Evolutionary conservation across 1,139 yeast species (phyloP), one percentile per base, ranked within the genome.

Genomic region (Pneumocystis murina): DNA sequence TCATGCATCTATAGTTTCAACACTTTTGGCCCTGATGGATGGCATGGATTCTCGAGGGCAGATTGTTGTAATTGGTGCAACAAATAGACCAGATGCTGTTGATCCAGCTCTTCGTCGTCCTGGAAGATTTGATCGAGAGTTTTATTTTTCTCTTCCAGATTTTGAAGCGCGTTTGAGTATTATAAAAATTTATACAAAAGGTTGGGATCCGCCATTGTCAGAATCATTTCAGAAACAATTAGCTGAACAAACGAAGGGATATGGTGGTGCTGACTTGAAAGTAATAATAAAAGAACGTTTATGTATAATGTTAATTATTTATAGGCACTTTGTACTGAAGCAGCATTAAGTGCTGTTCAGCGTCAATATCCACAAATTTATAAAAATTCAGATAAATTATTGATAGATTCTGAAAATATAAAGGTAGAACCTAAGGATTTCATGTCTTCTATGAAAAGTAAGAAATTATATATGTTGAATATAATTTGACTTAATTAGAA

Each of bases 11-110:
- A 92, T 92, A 68, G 98, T 92, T 2, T 89, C 97, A 0, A 92
- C 98, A 0, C 77, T 92, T 69, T 80, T 92, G 68, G 97, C 98
- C 0, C 77, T 92, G 63, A 92, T 94, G 98, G 99, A 94, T 74
- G 99, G 99, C 71, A 94, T 94, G 98, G 98, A 92, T 73, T 88
- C 88, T 69, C 79, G 87, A 67, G 98, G 98, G 5, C 98, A 94
- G 73, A 97, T 94, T 24, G 91, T 94, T 67, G 96, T 94, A 1
- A 90, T 94, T 70, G 98, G 98, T 65, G 98, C 98, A 0, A 94
- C 99, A 0, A 94, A 94, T 75, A 79, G 99, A 70, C 99, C 98
- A 0, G 98, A 94, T 74, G 88, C 97, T 0, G 86, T 94, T 20
- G 99, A 94, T 75, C 97, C 98, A 0, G 98, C 98, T 0, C 79